phyloP scores from a whole-genome alignment of 2,329 filamentous ascomycete species.

The Stemphylium lycopersici region DNA sequence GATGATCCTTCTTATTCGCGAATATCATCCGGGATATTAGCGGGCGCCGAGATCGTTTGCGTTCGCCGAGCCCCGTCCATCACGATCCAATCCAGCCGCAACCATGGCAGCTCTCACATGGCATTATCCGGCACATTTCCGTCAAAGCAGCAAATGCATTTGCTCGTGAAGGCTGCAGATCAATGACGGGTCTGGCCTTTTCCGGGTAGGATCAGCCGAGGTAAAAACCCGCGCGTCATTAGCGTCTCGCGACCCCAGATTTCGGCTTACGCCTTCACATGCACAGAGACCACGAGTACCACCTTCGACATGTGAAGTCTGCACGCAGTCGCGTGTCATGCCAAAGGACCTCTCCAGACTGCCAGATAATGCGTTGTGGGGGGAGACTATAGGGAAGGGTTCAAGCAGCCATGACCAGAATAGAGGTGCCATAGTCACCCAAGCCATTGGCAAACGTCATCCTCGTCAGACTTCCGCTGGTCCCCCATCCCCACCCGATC shows the following conservation, averaged over 20 bases:
- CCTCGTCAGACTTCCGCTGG: slow-evolving; percentile 30
- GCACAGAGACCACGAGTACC: slow-evolving; percentile 19
- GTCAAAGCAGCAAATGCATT: not conserved
- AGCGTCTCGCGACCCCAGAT: slow-evolving; percentile 19
- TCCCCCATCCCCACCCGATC: slow-evolving; percentile 32
- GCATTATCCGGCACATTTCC: slow-evolving; percentile 1
- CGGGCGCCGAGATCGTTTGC: slow-evolving; percentile 4
- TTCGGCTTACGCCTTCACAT: slow-evolving; percentile 39
- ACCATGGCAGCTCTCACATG: slow-evolving; percentile 10
- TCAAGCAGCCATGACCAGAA: not conserved
- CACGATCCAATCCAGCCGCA: slow-evolving; percentile 3
- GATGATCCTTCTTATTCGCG: not conserved
- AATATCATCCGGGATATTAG: not conserved
- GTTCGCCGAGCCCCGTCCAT: not conserved
- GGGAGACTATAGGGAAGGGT: not conserved
- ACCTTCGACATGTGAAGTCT: slow-evolving; percentile 41
- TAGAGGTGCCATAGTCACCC: slow-evolving; percentile 13
- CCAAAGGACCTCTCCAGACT: not conserved
- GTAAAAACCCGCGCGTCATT: slow-evolving; percentile 13
- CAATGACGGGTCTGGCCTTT: slow-evolving; percentile 17
- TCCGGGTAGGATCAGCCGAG: slow-evolving; percentile 20
- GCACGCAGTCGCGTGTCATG: slow-evolving; percentile 29
- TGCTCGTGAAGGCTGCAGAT: slow-evolving; percentile 13
- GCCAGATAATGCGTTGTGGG: not conserved
- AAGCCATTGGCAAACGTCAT: slow-evolving; percentile 48